Evolutionary conservation across 306 rosid genomes (phyloP), one percentile per base, ranked within the genome.

Genomic region (Vigna angularis): DNA sequence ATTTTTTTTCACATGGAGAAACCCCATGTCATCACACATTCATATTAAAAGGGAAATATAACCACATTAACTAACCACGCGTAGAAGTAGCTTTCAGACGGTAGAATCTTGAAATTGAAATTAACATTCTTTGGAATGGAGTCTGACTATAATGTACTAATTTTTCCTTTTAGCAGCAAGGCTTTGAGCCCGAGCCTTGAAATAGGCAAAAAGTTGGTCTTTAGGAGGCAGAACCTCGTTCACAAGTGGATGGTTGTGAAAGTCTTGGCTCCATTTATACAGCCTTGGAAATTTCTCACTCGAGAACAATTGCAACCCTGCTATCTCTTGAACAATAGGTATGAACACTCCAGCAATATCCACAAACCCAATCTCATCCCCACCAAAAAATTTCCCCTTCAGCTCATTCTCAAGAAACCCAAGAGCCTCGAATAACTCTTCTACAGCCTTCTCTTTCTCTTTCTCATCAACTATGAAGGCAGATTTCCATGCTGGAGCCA

Each of bases 361-460:
- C 7, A 34, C 68, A 22, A 62, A 32, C 47, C 68, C 68, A 32
- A 62, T 15, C 9, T 62, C 68, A 1, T 88, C 82, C 62, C 93
- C 97, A 14, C 91, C 97, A 65, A 91, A 91, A 53, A 83, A 91
- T 6, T 30, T 81, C 28, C 44, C 87, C 47, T 82, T 83, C 22
- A 91, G 68, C 81, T 91, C 92, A 1, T 86, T 72, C 78, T 91
- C 91, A 3, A 89, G 83, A 48, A 76, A 38, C 28, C 80, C 48
- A 6, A 87, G 74, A 57, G 55, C 70, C 72, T 81, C 87, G 0
- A 9, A 12, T 13, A 71, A 55, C 75, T 86, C 92, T 77, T 78
- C 81, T 5, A 42, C 22, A 4, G 72, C 82, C 30, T 85, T 84
- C 38, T 82, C 87, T 1, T 38, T 84, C 50, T 77, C 84, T 36